Conservation (phyloP, 108 stramenopile genomes). For the Cyclotella atomus region DNA sequence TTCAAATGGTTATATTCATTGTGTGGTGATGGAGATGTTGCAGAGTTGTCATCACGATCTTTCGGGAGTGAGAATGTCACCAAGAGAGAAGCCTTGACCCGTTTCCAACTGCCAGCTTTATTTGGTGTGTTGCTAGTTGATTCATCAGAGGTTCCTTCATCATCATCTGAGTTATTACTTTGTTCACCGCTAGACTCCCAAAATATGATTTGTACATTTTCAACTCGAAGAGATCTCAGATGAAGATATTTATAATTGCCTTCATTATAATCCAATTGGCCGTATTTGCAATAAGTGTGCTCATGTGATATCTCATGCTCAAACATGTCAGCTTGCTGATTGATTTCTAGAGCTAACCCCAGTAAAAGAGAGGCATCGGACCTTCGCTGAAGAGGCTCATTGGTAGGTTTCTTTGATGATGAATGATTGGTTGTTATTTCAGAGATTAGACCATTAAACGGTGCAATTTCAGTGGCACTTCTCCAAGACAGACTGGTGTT, state of each 20-base stretch:
- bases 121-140: neutral
- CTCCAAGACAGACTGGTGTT: neutral
- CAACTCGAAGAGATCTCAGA: constrained; percentile 36
- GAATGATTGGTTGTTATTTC: neutral
- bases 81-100: constrained; percentile 36
- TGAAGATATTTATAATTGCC: constrained; percentile 21
- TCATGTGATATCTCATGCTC: constrained; percentile 34
- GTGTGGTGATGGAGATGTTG: neutral
- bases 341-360: constrained; percentile 40
- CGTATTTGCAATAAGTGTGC: too few relatives aligned
- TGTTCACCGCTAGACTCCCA: neutral
- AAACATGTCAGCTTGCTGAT: constrained; percentile 5
- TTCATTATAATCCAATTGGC: too few relatives aligned
- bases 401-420: neutral
- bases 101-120: neutral
- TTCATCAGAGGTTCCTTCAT: neutral
- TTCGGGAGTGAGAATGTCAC: constrained; percentile 60
- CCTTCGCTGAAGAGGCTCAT: neutral
- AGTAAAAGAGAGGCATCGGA: constrained; percentile 45
- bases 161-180: neutral
- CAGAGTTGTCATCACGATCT: neutral
- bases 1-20: neutral
- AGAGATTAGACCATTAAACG: neutral
- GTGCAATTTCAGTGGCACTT: neutral
- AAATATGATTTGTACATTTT: constrained; percentile 33